Conservation (phyloP, 2,329 filamentous ascomycete genomes). For the Rachicladosporium sp. region DNA sequence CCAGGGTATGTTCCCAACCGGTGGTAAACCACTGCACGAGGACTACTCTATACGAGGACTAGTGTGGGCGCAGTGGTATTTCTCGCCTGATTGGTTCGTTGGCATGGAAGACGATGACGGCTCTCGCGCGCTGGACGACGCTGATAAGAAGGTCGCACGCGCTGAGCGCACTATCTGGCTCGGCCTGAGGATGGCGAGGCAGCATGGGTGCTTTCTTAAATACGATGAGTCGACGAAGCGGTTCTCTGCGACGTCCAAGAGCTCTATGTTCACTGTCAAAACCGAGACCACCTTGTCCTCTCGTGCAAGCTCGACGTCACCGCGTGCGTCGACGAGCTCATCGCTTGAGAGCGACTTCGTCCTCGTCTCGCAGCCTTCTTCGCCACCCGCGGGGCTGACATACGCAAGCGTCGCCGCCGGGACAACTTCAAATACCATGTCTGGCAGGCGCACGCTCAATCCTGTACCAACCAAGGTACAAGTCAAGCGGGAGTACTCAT, state of each 20-base stretch:
- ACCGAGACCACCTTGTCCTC: slow-evolving; percentile 1
- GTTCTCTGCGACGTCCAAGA: not conserved
- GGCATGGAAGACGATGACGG: slow-evolving; percentile 55
- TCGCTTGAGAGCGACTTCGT: slow-evolving; percentile 5
- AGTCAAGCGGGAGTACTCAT: too few relatives aligned
- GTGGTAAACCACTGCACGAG: slow-evolving; percentile 50
- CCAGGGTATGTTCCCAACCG: slow-evolving; percentile 26
- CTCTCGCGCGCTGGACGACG: slow-evolving; percentile 49
- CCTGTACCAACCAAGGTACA: too few relatives aligned
- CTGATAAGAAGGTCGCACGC: slow-evolving; percentile 38
- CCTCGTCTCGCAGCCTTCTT: not conserved
- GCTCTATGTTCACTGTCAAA: not conserved
- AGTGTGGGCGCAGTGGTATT: slow-evolving; percentile 47
- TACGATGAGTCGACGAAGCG: slow-evolving; percentile 3
- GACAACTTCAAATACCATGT: too few relatives aligned
- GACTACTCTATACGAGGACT: slow-evolving; percentile 56
- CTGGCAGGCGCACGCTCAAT: too few relatives aligned
- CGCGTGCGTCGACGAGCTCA: not conserved
- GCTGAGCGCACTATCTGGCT: slow-evolving; percentile 7
- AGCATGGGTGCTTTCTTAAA: slow-evolving; percentile 2
- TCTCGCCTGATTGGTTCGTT: slow-evolving; percentile 48
- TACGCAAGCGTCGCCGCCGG: too few relatives aligned
- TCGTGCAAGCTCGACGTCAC: not conserved
- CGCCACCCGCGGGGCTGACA: not conserved
- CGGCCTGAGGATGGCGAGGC: slow-evolving; percentile 3